Evolutionary conservation across 2,329 filamentous ascomycete species (phyloP), one percentile per base, ranked within the genome.

Genomic region (Escovopsis sp.): DNA sequence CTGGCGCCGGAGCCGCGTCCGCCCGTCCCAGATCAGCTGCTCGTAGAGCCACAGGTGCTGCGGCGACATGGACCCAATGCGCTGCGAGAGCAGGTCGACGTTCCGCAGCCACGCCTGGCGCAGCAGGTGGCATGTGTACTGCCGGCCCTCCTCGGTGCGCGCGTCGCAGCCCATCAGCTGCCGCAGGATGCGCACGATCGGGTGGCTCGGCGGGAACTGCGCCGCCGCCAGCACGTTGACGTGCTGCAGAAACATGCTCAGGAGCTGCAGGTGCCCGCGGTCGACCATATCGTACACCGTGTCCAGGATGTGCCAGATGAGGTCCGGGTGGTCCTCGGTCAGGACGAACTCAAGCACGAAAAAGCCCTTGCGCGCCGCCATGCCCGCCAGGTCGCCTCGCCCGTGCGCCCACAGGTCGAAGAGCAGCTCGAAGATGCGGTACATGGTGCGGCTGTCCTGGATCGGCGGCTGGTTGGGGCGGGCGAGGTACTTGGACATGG

Each of bases 381-480:
- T 50, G 11, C 55, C 55, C 8, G 55, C 55, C 5, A 58, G 41
- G 19, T 52, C 46, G 5, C 55, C 55, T 32, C 50, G 51, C 3
- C 54, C 55, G n/a, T 51, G 46, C 17, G 44, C 48, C 54, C 54
- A 58, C 10, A 58, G 44, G 37, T 57, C 55, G 32, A 57, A 58
- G 16, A 54, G 54, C 13, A 58, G 45, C 39, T 58, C 55, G 35
- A 58, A 58, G 1, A 53, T 58, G 34, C 55, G 52, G 35, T 57
- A 58, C 55, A 58, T 58, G 32, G 55, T 58, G 23, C 55, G 55
- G 34, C 55, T 58, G 36, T 58, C 55, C 36, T 57, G 52, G 10
- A 57, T 54, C 17, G 52, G 55, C 9, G 55, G 55, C 9, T 47
- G 48, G 21, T 53, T 53, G 11, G 54, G 55, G 21, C 47, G 49